phyloP scores from a whole-genome alignment of 2,329 filamentous ascomycete genomes.

The Neofusicoccum sp. region DNA sequence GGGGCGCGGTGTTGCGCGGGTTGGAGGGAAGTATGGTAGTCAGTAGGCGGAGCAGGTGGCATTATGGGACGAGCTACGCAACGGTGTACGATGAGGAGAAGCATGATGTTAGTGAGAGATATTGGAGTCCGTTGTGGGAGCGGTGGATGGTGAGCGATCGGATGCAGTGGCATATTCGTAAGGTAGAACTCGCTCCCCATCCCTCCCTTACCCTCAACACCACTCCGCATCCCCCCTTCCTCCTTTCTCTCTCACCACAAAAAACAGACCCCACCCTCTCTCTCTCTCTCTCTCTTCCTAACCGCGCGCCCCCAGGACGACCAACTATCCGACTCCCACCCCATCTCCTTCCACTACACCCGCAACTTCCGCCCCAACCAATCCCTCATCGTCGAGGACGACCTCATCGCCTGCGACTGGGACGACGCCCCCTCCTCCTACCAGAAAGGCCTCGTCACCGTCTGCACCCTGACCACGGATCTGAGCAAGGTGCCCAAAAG shows the following conservation, averaged over 20 bases:
- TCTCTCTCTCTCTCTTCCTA: constrained; percentile 11
- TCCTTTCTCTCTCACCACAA: too few species aligned
- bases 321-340: constrained; percentile 70
- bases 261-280: neutral
- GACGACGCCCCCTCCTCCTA: constrained; percentile 63
- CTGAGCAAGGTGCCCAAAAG: constrained; percentile 73
- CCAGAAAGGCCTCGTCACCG: constrained; percentile 62
- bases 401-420: constrained; percentile 74
- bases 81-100: constrained; percentile 78
- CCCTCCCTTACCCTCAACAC: neutral
- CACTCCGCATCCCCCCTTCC: too few species aligned
- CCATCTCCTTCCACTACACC: constrained; percentile 83
- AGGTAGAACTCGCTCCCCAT: constrained; percentile 52
- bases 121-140: constrained; percentile 81
- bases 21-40: constrained; percentile 80
- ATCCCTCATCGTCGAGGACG: constrained; percentile 76
- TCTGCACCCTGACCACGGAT: constrained; percentile 81
- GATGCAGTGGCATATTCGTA: constrained; percentile 85
- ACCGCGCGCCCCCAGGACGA: constrained; percentile 59
- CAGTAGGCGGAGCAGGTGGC: constrained; percentile 71
- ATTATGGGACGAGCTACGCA: constrained; percentile 80
- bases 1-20: constrained; percentile 74
- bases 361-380: constrained; percentile 81
- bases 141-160: constrained; percentile 81
- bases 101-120: constrained; percentile 72